Base-by-base conservation (phyloP, 768 basidiomycete genomes). In the Trametes sanguinea region DNA sequence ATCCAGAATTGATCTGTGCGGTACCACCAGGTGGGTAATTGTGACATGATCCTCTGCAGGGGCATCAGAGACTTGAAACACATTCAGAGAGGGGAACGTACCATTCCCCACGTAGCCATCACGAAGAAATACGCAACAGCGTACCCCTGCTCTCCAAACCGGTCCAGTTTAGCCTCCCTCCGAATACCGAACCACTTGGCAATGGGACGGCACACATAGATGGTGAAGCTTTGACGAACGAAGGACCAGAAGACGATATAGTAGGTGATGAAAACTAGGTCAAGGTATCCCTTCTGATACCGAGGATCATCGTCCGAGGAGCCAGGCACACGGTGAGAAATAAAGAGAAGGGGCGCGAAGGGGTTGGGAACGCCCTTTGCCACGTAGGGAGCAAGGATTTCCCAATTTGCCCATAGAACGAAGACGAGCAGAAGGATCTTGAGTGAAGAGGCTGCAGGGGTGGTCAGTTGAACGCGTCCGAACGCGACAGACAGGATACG, bases 71-170 rank as follows among this genome's bases (percentile, higher is more conserved):
- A 48, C 11, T 42, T 13, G 11, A 4, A 62, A 32, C 17, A 6
- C 2, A 16, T 35, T 22, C 8, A 8, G 40, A 6, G 16, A 42
- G 7, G 32, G 10, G 37, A 30, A 84, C 93, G 72, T 56, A 96
- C 95, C 47, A 87, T 78, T 30, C 97, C 96, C 81, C 89, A 88
- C 2, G 77, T 68, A 7, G 91, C 88, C 64, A 87, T 87, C 63
- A 85, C 57, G 1, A 77, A 67, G 67, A 93, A 95, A 74, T 98
- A 99, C 13, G 92, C 65, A 47, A 92, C 53, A 0, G 94, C 92
- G 73, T 99, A 97, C 0, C 85, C 86, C 71, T 96, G 96, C 76
- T 99, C 96, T 17, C 87, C 91, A 69, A 98, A 98, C 39, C 96
- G 80, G 57, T 87, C 85, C 13, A 94, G 73, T 73, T 95, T 97